These are phyloP conservation scores for Monosporozyma unispora DNA, from an alignment of 805 yeast genomes.

Conservation along the genomic window DNA sequence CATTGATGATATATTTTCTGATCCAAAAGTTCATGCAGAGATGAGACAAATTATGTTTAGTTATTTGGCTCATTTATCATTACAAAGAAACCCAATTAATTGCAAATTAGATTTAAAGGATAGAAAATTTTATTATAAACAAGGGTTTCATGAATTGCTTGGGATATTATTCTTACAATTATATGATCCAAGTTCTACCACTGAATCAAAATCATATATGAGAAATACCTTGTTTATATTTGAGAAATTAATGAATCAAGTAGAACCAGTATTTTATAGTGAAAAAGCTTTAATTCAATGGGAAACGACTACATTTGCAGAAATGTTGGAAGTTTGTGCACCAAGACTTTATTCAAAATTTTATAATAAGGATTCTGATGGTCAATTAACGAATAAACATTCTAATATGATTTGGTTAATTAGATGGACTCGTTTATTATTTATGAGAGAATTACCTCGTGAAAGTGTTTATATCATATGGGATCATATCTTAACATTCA, in stretches of 20 bases:
- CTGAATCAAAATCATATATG: conserved; percentile 3
- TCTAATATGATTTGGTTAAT: conserved; percentile 26
- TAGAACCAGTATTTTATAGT: conserved; percentile 20
- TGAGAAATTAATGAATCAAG: conserved; percentile 21
- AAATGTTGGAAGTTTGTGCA: conserved; percentile 15
- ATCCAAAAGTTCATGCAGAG: conserved; percentile 13
- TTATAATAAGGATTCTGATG: conserved; percentile 4
- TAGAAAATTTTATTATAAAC: conserved; percentile 16
- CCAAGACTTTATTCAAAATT: conserved; percentile 12
- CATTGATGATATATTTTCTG: conserved; percentile 17
- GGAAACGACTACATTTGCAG: conserved; percentile 16
- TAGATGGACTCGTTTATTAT: conserved; percentile 27
- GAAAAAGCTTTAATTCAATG: conserved; percentile 20
- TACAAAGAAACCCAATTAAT: neutral
- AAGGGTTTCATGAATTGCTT: conserved; percentile 28
- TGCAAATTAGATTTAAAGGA: neutral
- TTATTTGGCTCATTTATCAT: conserved; percentile 8
- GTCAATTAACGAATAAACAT: conserved; percentile 5
- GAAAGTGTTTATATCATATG: conserved; percentile 20
- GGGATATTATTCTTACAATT: conserved; percentile 23
- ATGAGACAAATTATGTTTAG: conserved; percentile 22
- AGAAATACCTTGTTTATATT: conserved; percentile 18
- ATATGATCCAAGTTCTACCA: conserved; percentile 5
- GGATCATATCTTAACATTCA: conserved; percentile 26
- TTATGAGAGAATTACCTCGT: conserved; percentile 24